Base-by-base conservation (phyloP, 371 early-diverging fungal genomes). In the Apophysomyces variabilis region DNA sequence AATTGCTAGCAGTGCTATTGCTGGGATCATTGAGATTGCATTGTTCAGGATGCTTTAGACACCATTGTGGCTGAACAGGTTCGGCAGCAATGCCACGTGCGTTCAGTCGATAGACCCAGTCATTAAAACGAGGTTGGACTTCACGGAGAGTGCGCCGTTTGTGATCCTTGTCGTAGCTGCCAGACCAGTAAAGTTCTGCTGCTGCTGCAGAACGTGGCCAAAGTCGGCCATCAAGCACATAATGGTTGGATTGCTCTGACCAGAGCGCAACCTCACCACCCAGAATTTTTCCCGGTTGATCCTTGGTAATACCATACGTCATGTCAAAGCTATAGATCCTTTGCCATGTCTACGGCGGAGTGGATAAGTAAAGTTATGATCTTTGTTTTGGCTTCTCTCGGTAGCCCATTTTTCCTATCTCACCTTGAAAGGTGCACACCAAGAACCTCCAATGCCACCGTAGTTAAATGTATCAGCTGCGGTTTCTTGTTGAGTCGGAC, bases 161-260 rank as follows among this genome's bases (percentile, higher is more conserved):
- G 39, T 87, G 89, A 35, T 76, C 71, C 44, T 76, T 75, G 58
- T 88, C 84, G 57, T 84, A 76, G 71, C 82, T 83, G 26, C 91
- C 93, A 9, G 90, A 87, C 94, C 94, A 93, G 46, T 86, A 82
- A 39, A 88, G 67, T 76, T 92, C 94, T 16, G 92, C 87, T 56
- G 88, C 85, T 35, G 92, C 90, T 18, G 89, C 79, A 56, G 88
- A 70, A 47, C 92, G 89, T 38, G 92, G 92, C 92, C 93, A 93
- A 60, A 92, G 69, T 58, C 80, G 78, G 39, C 58, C 44, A 76
- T 92, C 92, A 14, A 92, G 67, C 26, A 80, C 85, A 35, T 74
- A 75, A 18, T 82, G 80, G 56, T 90, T 93, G 4, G 81, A 54
- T 71, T 92, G 91, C 70, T 93, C 92, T 12, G 91, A 82, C 94